A percentile compares a stretch with the other conserved stretches of the same genome.
Evolutionary conservation across 306 rosid species (phyloP).

Genomic region (Hylodesmum podocarpum): DNA sequence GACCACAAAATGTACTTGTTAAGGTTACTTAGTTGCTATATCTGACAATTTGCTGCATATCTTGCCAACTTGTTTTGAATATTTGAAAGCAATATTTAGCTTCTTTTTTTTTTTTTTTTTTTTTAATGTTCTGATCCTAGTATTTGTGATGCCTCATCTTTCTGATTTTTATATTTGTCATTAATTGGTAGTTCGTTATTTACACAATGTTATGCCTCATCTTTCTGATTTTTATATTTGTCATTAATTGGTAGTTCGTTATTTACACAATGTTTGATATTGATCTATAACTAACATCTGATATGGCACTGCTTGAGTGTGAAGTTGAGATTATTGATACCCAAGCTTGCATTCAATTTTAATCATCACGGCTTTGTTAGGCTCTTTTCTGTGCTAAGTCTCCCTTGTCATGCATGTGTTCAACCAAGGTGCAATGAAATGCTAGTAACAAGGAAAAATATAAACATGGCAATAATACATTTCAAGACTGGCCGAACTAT

Average conservation of each 20-base stretch:
- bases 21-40: background rate
- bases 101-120: too few relatives aligned
- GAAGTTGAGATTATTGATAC: conserved; percentile 2
- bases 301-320: background rate
- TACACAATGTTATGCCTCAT: background rate
- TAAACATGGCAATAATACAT: background rate
- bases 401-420: background rate
- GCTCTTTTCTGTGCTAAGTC: background rate
- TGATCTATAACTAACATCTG: background rate
- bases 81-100: background rate
- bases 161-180: background rate
- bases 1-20: background rate
- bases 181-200: background rate
- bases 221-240: background rate
- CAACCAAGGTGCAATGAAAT: background rate
- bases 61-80: background rate
- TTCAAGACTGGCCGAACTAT: background rate
- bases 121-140: background rate
- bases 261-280: background rate
- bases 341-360: background rate
- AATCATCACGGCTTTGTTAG: background rate
- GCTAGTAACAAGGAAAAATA: background rate
- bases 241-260: background rate
- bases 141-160: background rate
- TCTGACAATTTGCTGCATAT: background rate